phyloP scores from a whole-genome alignment of 2,329 filamentous ascomycete species.

The Penicillium sp. region DNA sequence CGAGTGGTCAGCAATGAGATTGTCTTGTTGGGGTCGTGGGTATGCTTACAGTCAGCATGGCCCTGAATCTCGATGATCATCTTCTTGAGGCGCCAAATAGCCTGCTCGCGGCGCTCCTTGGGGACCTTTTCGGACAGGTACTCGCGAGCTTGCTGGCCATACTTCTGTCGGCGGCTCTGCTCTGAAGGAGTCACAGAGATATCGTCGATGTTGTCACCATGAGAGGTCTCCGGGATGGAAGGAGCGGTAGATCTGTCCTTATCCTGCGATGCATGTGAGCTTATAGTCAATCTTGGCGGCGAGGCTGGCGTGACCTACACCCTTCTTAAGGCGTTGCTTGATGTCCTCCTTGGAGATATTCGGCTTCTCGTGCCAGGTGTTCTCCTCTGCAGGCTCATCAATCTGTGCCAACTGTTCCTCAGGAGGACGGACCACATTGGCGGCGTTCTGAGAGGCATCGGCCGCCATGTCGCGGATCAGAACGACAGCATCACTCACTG shows the following conservation, averaged over 20 bases:
- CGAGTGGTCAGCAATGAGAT: background rate
- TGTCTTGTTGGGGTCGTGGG: background rate
- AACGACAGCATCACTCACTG: slow-evolving; percentile 76
- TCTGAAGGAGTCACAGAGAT: slow-evolving; percentile 54
- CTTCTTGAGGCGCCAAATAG: slow-evolving; percentile 92
- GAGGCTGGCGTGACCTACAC: slow-evolving; percentile 43
- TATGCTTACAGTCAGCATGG: slow-evolving; percentile 74
- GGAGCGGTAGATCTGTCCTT: slow-evolving; percentile 57
- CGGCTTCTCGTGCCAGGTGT: slow-evolving; percentile 89
- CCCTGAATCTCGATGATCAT: slow-evolving; percentile 97
- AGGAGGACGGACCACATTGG: slow-evolving; percentile 72
- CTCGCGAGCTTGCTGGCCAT: slow-evolving; percentile 57
- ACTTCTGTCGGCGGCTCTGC: slow-evolving; percentile 42
- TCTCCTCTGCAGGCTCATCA: slow-evolving; percentile 82
- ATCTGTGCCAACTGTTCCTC: slow-evolving; percentile 76
- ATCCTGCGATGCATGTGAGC: slow-evolving; percentile 37
- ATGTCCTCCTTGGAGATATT: slow-evolving; percentile 72
- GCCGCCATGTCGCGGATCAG: slow-evolving; percentile 88
- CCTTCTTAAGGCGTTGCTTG: slow-evolving; percentile 59
- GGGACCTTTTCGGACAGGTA: slow-evolving; percentile 88
- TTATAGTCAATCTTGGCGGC: background rate
- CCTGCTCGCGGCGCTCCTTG: slow-evolving; percentile 87
- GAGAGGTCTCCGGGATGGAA: slow-evolving; percentile 50
- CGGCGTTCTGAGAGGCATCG: slow-evolving; percentile 81
- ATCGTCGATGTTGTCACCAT: slow-evolving; percentile 46